phyloP scores from a whole-genome alignment of 164 flowering plant species.

The Hamamelis virginiana region DNA sequence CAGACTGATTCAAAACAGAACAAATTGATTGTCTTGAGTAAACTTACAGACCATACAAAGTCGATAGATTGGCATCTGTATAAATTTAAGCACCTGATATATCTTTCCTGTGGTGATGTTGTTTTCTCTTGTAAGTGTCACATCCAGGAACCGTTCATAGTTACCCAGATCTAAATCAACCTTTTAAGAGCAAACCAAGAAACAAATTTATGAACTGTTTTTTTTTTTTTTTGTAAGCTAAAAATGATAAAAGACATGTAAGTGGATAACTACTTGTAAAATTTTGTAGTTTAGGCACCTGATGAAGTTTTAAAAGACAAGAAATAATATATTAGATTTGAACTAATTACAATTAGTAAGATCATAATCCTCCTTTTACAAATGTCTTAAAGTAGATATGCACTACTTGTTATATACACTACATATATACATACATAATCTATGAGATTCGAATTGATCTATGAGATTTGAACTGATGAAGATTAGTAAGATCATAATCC shows the following conservation, averaged over 20 bases:
- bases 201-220: neutral
- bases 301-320: too few species aligned
- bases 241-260: neutral
- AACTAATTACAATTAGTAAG: too few species aligned
- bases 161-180: slow-evolving; percentile 97
- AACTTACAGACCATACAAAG: neutral
- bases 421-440: too few species aligned
- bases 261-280: neutral
- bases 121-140: slow-evolving; percentile 89
- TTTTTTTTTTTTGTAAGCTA: neutral
- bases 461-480: too few species aligned
- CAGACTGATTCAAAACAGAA: slow-evolving; percentile 54
- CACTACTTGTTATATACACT: too few species aligned
- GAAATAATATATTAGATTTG: too few species aligned
- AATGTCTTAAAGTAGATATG: too few species aligned
- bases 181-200: slow-evolving; percentile 31
- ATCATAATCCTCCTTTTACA: too few species aligned
- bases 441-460: too few species aligned
- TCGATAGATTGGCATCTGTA: neutral
- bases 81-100: slow-evolving; percentile 66
- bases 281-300: too few species aligned
- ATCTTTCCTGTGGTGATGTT: slow-evolving; percentile 98
- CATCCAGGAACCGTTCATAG: slow-evolving; percentile 91
- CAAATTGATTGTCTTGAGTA: slow-evolving; percentile 5
- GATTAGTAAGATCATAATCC: too few species aligned